Evolutionary conservation across 2,329 filamentous ascomycete species (phyloP).

Genomic region (Lasiodiplodia hormozganensis): DNA sequence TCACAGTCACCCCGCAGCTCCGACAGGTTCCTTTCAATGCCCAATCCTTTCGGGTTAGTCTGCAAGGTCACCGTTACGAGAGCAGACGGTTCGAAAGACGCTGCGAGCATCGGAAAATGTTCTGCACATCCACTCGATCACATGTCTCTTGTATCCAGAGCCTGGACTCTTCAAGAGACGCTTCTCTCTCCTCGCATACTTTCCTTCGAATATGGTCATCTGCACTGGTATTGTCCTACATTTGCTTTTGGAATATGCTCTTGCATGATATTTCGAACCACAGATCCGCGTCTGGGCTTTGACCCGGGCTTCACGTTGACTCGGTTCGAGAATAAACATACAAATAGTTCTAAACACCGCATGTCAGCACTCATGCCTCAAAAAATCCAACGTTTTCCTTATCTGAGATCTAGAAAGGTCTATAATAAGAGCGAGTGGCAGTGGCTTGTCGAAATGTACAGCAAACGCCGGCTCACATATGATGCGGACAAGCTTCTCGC

Average conservation of each 20-base stretch:
- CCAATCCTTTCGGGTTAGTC: background rate
- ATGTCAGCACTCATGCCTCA: background rate
- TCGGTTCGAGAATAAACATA: too few relatives aligned
- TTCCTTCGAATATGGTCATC: background rate
- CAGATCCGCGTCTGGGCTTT: background rate
- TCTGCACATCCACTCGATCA: rapidly evolving
- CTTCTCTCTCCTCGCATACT: slow-evolving; percentile 1
- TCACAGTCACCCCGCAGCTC: background rate
- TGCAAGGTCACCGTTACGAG: background rate
- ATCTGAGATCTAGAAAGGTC: too few relatives aligned
- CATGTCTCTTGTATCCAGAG: background rate
- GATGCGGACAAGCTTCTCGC: background rate
- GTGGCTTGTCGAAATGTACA: rapidly evolving
- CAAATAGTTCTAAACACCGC: background rate
- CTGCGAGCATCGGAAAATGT: background rate
- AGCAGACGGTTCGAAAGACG: background rate
- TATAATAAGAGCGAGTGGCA: background rate
- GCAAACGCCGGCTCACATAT: background rate
- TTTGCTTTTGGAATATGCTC: too few relatives aligned
- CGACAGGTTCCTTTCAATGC: background rate
- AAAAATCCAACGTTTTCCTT: background rate
- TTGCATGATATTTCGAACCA: background rate
- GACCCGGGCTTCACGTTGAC: background rate
- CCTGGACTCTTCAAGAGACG: slow-evolving; percentile 25
- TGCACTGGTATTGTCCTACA: slow-evolving; percentile 11